Evolutionary conservation across 2,329 filamentous ascomycete genomes (phyloP), one percentile per base, ranked within the genome.

Genomic region (Aphanoascus verrucosus): DNA sequence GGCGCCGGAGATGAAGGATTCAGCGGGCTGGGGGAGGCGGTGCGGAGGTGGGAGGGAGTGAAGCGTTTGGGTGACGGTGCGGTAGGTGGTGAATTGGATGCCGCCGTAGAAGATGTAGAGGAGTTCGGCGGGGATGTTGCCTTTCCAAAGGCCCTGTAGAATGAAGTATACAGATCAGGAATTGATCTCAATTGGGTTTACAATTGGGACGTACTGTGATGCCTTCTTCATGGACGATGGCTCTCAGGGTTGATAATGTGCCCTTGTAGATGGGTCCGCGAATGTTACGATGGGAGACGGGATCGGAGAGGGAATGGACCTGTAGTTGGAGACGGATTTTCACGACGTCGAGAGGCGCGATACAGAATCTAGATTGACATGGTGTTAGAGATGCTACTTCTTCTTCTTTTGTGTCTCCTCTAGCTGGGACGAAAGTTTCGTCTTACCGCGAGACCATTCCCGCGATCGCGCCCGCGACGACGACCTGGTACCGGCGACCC

Each of bases 281-380:
- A 55, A 75, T 62, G 58, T 70, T 63, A 50, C 72, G 72, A 58
- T 80, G 75, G 44, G 81, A 78, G 8, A 82, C 70, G 1, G 88
- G 85, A 64, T 91, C 85, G 62, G 84, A 85, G 56, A 87, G 80
- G 47, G 88, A 89, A 72, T 94, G 86, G 43, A 86, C 81, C 70
- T 97, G 93, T 15, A 98, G 82, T 69, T 98, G 93, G 44, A 97
- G 83, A 45, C 93, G 87, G 72, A 98, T 98, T 76, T 98, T 97
- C 72, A 97, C 83, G 58, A 98, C 93, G 70, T 98, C 93, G 60
- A 98, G 85, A 51, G 93, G 93, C 15, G 93, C 88, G 66, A 97
- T 85, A 65, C 93, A 81, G 75, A 98, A 97, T 67, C 87, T 89
- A 61, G 50, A 45, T 50, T 8, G 37, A 34, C 28, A 35, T 14